phyloP scores from a whole-genome alignment of 208 protist genomes.

The Leishmania braziliensis region DNA sequence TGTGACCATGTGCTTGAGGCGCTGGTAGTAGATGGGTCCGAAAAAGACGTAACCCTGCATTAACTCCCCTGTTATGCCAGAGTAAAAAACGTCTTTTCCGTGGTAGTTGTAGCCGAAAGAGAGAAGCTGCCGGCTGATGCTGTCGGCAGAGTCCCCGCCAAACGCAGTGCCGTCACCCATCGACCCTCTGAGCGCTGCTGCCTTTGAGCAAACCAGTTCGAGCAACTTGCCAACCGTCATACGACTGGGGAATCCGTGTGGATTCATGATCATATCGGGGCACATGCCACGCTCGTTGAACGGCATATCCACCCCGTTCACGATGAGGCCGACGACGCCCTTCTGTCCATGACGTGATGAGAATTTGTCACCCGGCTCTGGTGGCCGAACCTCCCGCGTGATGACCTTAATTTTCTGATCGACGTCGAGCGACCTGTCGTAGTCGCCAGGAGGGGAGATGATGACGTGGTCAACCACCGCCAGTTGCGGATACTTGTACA shows the following conservation, averaged over 20 bases:
- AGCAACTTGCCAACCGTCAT: constrained; percentile 99
- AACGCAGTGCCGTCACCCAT: constrained; percentile 98
- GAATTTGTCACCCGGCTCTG: constrained; percentile 99
- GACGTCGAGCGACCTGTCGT: constrained; percentile 79
- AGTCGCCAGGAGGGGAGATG: constrained; percentile 87
- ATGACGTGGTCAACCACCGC: constrained; percentile 96
- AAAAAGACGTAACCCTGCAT: constrained; percentile 99
- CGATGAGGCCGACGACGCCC: constrained; percentile 99
- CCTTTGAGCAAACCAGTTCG: constrained; percentile 99
- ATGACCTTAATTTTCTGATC: constrained; percentile 96
- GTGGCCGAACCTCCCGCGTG: constrained; percentile 91
- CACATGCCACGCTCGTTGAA: constrained; percentile 97
- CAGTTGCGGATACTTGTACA: constrained; percentile 93
- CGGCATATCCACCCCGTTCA: constrained; percentile 98
- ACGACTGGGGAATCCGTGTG: constrained; percentile 99
- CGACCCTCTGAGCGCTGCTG: constrained; percentile 87
- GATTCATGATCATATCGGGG: constrained; percentile 99
- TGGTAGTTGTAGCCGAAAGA: constrained; percentile 96
- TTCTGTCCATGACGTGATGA: constrained; percentile 99
- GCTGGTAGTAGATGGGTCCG: constrained; percentile 99
- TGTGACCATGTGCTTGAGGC: constrained; percentile 99
- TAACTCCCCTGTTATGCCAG: constrained; percentile 98
- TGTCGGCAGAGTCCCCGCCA: constrained; percentile 93
- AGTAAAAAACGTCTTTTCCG: constrained; percentile 98
- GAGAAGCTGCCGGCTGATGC: constrained; percentile 89